phyloP scores from a whole-genome alignment of 768 basidiomycete genomes.

The Erythrobasidium yunnanense region DNA sequence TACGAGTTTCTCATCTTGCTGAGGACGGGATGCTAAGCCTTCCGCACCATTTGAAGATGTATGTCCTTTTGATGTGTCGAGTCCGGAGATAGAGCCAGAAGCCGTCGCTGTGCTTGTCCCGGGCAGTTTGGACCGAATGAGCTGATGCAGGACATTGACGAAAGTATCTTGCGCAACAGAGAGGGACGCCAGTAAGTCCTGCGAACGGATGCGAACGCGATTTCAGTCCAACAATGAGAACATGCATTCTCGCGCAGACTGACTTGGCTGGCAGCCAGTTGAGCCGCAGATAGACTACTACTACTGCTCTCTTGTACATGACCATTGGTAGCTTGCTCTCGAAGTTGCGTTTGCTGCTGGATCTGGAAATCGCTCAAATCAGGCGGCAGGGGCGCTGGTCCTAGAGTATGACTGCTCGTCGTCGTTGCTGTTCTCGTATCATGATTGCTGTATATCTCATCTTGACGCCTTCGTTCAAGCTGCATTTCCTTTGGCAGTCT shows the following conservation, averaged over 20 bases:
- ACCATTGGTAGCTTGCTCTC: no score
- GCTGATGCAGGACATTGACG: not conserved
- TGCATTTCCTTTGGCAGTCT: slow-evolving; percentile 9
- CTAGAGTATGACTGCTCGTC: not conserved
- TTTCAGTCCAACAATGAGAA: no score
- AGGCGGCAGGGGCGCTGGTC: slow-evolving; percentile 13
- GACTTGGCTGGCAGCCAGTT: no score
- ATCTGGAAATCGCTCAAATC: not conserved
- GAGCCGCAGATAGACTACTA: no score
- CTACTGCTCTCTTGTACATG: no score
- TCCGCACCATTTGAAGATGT: no score
- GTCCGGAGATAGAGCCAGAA: no score
- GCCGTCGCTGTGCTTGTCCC: no score
- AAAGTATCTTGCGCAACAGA: not conserved
- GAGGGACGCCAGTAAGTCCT: slow-evolving; percentile 16
- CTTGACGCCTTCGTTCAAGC: not conserved
- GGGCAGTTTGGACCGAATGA: slow-evolving; percentile 2
- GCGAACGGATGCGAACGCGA: not conserved
- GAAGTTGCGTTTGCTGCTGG: no score
- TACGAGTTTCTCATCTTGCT: not conserved
- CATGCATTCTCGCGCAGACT: no score
- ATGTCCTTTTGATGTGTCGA: no score
- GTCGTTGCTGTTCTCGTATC: not conserved
- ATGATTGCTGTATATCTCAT: no score
- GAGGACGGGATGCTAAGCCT: not conserved